These are phyloP conservation scores for Adiantum capillusveneris DNA, from an alignment of 75 land plant species.

Conservation along the genomic window DNA sequence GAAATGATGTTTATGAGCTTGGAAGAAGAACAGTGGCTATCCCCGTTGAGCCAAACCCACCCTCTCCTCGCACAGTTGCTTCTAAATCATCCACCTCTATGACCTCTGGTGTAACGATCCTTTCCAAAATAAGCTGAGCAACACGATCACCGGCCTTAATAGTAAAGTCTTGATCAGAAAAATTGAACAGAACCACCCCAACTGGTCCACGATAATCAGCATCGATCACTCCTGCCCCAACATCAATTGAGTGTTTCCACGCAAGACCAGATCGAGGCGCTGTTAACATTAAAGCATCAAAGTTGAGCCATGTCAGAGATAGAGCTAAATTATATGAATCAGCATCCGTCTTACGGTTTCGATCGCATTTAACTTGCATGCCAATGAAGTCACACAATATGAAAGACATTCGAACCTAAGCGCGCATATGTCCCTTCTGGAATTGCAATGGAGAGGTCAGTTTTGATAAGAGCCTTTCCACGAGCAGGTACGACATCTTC, in stretches of 20 bases:
- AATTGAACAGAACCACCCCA: conserved; percentile 85
- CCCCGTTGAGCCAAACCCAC: conserved; percentile 96
- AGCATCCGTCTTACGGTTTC: no score
- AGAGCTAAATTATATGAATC: no score
- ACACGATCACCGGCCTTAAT: conserved; percentile 81
- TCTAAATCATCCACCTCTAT: conserved; percentile 73
- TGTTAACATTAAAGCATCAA: conserved; percentile 12
- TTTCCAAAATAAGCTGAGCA: conserved; percentile 82
- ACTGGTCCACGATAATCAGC: conserved; percentile 88
- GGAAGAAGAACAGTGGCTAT: conserved; percentile 39
- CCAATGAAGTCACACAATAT: no score
- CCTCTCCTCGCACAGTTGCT: conserved; percentile 58
- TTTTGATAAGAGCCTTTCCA: conserved; percentile 76
- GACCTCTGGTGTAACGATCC: conserved; percentile 74
- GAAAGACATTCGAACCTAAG: conserved; percentile 35
- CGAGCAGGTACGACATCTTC: conserved; percentile 67
- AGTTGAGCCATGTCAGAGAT: no score
- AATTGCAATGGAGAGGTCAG: conserved; percentile 84
- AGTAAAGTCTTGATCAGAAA: conserved; percentile 72
- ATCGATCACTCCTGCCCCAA: conserved; percentile 95
- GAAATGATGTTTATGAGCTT: no score
- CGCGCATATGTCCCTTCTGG: conserved; percentile 90
- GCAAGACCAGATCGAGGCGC: conserved; percentile 87
- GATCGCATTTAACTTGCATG: no score
- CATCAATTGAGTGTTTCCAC: conserved; percentile 90